A percentile compares a stretch with the other conserved stretches of the same genome.
phyloP scores from a whole-genome alignment of 371 early-diverging fungal species.

The Dinochytrium kinnereticum region DNA sequence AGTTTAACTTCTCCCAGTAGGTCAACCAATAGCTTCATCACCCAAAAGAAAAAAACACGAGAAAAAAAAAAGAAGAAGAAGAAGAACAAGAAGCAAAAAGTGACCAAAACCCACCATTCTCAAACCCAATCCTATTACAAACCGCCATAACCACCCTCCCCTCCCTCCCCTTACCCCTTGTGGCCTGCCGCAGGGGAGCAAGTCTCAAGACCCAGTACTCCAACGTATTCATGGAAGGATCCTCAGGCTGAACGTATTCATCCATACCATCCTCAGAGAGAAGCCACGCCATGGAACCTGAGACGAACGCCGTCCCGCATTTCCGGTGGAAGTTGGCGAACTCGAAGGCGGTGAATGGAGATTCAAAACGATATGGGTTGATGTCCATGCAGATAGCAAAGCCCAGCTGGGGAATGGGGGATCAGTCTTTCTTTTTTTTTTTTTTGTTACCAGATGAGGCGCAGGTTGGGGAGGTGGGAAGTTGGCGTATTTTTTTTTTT shows the following conservation, averaged over 20 bases:
- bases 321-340: conserved; percentile 68
- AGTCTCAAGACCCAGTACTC: conserved; percentile 69
- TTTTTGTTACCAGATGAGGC: too few species aligned
- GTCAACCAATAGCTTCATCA: too few species aligned
- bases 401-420: conserved; percentile 55
- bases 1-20: too few species aligned
- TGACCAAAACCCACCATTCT: conserved; percentile 51
- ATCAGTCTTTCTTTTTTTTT: too few species aligned
- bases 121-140: conserved; percentile 71
- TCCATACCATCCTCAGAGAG: conserved; percentile 22
- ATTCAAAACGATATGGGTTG: conserved; percentile 73
- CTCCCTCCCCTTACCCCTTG: background rate
- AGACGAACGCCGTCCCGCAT: conserved; percentile 54
- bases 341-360: conserved; percentile 68
- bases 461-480: too few species aligned
- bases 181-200: conserved; percentile 48
- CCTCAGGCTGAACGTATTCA: conserved; percentile 5
- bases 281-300: conserved; percentile 79
- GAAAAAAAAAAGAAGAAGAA: background rate
- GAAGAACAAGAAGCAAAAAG: background rate
- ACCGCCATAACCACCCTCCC: conserved; percentile 54
- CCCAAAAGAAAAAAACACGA: background rate
- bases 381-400: conserved; percentile 86
- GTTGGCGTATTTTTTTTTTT: too few species aligned
- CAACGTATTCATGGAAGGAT: conserved; percentile 40